Evolutionary conservation across 208 protist genomes (phyloP).

Genomic region (Borovskyia barvae): DNA sequence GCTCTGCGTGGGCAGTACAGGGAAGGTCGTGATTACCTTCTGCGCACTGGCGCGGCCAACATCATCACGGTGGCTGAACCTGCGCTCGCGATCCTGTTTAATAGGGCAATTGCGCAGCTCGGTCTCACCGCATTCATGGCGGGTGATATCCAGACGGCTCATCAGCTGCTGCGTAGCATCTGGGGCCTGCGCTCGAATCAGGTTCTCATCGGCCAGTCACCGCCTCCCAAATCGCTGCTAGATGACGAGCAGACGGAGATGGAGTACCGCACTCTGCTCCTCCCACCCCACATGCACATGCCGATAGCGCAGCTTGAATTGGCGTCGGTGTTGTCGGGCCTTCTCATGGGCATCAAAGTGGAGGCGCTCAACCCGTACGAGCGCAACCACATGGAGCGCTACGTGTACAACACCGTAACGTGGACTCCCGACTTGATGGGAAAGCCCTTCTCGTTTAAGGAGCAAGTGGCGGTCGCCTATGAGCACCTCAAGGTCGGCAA

Average conservation of each 20-base stretch:
- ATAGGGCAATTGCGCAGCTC: conserved; percentile 80
- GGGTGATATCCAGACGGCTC: conserved; percentile 56
- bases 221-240: conserved; percentile 31
- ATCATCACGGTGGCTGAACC: conserved; percentile 25
- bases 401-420: conserved; percentile 69
- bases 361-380: conserved; percentile 86
- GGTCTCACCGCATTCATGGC: conserved; percentile 76
- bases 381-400: conserved; percentile 52
- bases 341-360: conserved; percentile 65
- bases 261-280: conserved; percentile 54
- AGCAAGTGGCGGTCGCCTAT: conserved; percentile 67
- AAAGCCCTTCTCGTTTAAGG: conserved; percentile 59
- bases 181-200: conserved; percentile 56
- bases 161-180: conserved; percentile 58
- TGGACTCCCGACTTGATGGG: conserved; percentile 49
- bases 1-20: conserved; percentile 70
- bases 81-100: conserved; percentile 60
- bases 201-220: conserved; percentile 63
- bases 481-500: conserved; percentile 69
- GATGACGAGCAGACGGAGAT: conserved; percentile 50
- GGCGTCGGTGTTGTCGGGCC: conserved; percentile 72
- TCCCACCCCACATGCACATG: conserved; percentile 62
- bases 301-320: conserved; percentile 67
- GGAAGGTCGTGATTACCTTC: conserved; percentile 69
- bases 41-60: conserved; percentile 53